Evolutionary conservation across 768 basidiomycete species (phyloP), one percentile per base, ranked within the genome.

Genomic region (Psilocybe sp.): DNA sequence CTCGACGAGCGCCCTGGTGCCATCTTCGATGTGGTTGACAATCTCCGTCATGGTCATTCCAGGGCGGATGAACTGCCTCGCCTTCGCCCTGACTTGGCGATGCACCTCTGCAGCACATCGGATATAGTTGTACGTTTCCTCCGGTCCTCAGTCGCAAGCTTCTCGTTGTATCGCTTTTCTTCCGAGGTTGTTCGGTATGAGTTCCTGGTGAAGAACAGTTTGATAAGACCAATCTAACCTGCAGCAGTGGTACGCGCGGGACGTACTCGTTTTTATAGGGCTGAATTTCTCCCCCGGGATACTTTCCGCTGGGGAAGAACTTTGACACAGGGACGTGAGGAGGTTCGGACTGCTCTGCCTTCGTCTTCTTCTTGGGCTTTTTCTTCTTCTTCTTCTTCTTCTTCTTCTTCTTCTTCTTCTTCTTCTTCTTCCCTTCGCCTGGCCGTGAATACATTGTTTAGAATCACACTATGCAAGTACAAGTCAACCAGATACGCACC

Each of bases 381-480:
- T 92, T 96, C 71, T 94, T 92, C 65, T 95, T 98, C 75, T 96
- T n/a, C n/a, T n/a, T n/a, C n/a, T n/a, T n/a, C n/a, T n/a, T n/a
- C n/a, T n/a, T n/a, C n/a, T n/a, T n/a, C n/a, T n/a, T n/a, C n/a
- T n/a, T n/a, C n/a, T n/a, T n/a, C n/a, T n/a, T n/a, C n/a, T n/a
- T 96, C 69, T 92, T 94, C 66, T 84, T 88, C 67, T 84, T 84
- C 46, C 62, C 74, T 39, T 84, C 83, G 16, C 77, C 83, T 75
- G 49, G 9, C 18, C n/a, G 36, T 41, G 11, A 47, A 31, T 2
- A 23, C 1, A 19, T 39, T 8, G n/a, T n/a, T n/a, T n/a, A n/a
- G n/a, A 40, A 16, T 9, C 38, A 28, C 31, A 47, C 10, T 16
- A 11, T 12, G 14, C 33, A 5, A 18, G 16, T 23, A 14, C 20